Conservation (phyloP, 1,284 basidiomycete species). For the Boletus sp. region DNA sequence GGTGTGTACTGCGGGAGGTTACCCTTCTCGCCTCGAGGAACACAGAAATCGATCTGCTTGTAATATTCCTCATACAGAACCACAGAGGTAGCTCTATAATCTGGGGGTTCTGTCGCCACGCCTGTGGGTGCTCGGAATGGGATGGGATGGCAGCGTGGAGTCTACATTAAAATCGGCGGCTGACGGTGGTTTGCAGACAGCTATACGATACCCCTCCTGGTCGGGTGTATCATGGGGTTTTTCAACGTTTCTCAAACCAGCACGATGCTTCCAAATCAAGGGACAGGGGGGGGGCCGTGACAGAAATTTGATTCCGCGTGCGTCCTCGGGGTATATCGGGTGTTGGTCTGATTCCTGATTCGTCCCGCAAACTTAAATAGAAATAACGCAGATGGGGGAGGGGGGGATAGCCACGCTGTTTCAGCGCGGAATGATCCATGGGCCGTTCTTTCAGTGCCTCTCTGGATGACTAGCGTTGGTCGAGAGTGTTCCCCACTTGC, state of each 20-base stretch:
- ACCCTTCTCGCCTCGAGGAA: not conserved
- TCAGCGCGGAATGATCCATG: constrained; percentile 5
- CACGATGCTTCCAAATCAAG: not conserved
- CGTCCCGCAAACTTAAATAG: not conserved
- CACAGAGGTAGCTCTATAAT: not conserved
- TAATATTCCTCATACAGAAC: not conserved
- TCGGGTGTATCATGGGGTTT: not conserved
- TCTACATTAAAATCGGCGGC: constrained; percentile 5
- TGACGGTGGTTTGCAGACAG: not conserved
- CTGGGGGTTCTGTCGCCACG: not conserved
- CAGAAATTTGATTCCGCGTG: constrained; percentile 2
- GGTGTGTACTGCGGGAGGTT: not conserved
- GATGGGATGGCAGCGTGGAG: constrained; percentile 1
- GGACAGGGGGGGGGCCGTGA: constrained; percentile 1
- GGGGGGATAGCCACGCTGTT: constrained; percentile 4
- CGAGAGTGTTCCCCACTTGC: too few relatives aligned
- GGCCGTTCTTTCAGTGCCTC: not conserved
- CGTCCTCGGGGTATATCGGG: constrained; percentile 9
- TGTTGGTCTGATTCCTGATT: constrained; percentile 5
- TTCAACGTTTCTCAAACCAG: constrained; percentile 3
- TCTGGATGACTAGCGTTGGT: not conserved
- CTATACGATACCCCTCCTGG: not conserved
- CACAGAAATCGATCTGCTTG: not conserved
- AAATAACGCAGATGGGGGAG: not conserved
- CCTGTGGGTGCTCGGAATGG: not conserved